Base-by-base conservation (phyloP, 257 asterid species). In the Verbena officinalis region DNA sequence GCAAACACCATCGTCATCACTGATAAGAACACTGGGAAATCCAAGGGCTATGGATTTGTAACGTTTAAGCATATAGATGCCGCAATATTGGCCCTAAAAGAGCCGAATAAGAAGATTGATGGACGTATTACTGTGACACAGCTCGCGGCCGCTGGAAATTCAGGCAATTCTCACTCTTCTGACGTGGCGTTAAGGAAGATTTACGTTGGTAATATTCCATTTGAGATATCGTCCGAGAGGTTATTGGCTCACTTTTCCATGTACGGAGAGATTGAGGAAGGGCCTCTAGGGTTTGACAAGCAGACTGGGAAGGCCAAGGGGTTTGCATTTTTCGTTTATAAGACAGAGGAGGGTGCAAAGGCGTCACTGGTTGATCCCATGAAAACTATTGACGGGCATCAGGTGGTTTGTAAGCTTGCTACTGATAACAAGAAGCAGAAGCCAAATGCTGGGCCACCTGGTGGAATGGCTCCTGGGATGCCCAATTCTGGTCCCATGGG, bases 231-330 rank as follows among this genome's bases (percentile, higher is more conserved):
- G 4, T 85, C 95, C 0, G 99, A 93, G 78, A 86, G 90, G 76
- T 38, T 93, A 62, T 75, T 93, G 85, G 55, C 73, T 55, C 86
- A 82, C 24, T 93, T 93, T 56, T 74, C 97, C 0, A 83, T 72
- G 72, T 93, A 73, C 34, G 97, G 99, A 34, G 99, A 93, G 73
- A 90, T 93, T 64, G 99, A 93, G 84, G 99, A 93, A 70, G 99
- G 99, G 55, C 99, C 97, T 0, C 60, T 93, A 44, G 99, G 99
- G 61, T 93, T 93, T 65, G 99, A 93, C 75, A 93, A 93, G 83
- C 99, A 93, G 84, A 79, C 88, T 52, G 99, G 99, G 3, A 93
- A 93, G 76, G 90, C 89, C 0, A 90, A 86, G 55, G 99, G 99
- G 6, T 93, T 93, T 59, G 99, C 99, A 0, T 93, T 93, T 70